Evolutionary conservation across 1,139 yeast genomes (phyloP).

Genomic region (Magnusiomyces fungicola): DNA sequence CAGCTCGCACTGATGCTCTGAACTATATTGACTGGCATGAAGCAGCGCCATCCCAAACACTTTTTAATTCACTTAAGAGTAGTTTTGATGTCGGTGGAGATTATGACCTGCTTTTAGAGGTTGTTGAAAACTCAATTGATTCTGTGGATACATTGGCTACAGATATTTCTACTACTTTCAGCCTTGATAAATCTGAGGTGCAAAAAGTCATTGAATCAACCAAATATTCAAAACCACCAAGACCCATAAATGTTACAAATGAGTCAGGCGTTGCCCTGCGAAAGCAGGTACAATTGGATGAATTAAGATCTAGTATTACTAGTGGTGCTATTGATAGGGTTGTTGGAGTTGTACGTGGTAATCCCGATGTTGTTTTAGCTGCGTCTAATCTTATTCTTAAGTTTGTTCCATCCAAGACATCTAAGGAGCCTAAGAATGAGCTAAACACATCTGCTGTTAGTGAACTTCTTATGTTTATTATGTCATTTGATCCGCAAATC

Average conservation of each 20-base stretch:
- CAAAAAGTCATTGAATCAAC: background rate
- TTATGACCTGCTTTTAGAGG: slow-evolving; percentile 22
- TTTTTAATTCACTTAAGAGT: slow-evolving; percentile 40
- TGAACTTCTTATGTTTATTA: slow-evolving; percentile 35
- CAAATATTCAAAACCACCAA: background rate
- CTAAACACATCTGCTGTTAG: slow-evolving; percentile 26
- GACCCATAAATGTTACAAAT: background rate
- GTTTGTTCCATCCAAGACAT: slow-evolving; percentile 26
- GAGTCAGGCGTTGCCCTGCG: background rate
- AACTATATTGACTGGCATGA: slow-evolving; percentile 34
- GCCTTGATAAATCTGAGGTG: slow-evolving; percentile 4
- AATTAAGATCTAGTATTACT: background rate
- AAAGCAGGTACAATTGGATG: background rate
- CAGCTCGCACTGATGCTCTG: slow-evolving; percentile 7
- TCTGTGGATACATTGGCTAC: background rate
- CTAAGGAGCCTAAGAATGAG: slow-evolving; percentile 26
- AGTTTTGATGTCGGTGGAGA: slow-evolving; percentile 42
- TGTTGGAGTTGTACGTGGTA: slow-evolving; percentile 43
- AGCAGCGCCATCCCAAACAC: slow-evolving; percentile 47
- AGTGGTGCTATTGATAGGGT: slow-evolving; percentile 35
- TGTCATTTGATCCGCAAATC: slow-evolving; percentile 31
- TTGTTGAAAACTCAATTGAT: slow-evolving; percentile 11
- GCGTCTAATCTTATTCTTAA: slow-evolving; percentile 44
- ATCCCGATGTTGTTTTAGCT: slow-evolving; percentile 44
- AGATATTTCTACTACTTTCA: background rate